These are phyloP conservation scores for Monascus purpureus DNA, from an alignment of 495 filamentous ascomycete genomes.

Conservation along the genomic window DNA sequence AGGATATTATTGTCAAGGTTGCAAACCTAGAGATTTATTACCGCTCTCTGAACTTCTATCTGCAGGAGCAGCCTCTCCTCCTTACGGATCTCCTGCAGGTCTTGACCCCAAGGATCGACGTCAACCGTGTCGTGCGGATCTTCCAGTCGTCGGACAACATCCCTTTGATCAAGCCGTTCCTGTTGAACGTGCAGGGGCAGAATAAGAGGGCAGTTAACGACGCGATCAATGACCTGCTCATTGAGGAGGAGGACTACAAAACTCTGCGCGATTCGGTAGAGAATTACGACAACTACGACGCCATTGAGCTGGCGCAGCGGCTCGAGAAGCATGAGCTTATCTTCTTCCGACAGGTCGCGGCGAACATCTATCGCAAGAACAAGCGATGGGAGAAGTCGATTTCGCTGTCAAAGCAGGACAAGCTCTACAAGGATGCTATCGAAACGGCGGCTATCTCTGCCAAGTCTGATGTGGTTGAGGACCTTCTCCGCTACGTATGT, in stretches of 20 bases:
- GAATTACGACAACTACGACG: conserved; percentile 98
- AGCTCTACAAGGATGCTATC: conserved; percentile 98
- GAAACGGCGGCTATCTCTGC: conserved; percentile 94
- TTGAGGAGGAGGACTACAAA: conserved; percentile 99
- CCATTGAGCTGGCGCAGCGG: conserved; percentile 85
- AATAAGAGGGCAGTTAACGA: conserved; percentile 98
- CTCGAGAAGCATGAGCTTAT: conserved; percentile 94
- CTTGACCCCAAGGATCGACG: conserved; percentile 85
- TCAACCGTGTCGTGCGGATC: conserved; percentile 95
- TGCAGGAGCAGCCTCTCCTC: conserved; percentile 89
- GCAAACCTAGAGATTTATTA: conserved; percentile 99
- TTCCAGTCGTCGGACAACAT: conserved; percentile 98
- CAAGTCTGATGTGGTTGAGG: conserved; percentile 86
- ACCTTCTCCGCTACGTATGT: conserved; percentile 90
- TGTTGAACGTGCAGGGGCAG: conserved; percentile 89
- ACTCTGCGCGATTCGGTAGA: conserved; percentile 93
- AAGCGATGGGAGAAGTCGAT: conserved; percentile 99
- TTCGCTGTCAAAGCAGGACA: conserved; percentile 94
- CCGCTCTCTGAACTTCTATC: conserved; percentile 92
- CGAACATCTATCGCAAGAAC: conserved; percentile 98
- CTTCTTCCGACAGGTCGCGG: conserved; percentile 98
- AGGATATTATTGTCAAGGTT: conserved; percentile 96
- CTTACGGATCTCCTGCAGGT: conserved; percentile 90
- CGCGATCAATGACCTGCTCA: conserved; percentile 94
- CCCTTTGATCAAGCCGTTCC: conserved; percentile 96